Conservation (phyloP, 768 basidiomycete species). For the Pholiota molesta region DNA sequence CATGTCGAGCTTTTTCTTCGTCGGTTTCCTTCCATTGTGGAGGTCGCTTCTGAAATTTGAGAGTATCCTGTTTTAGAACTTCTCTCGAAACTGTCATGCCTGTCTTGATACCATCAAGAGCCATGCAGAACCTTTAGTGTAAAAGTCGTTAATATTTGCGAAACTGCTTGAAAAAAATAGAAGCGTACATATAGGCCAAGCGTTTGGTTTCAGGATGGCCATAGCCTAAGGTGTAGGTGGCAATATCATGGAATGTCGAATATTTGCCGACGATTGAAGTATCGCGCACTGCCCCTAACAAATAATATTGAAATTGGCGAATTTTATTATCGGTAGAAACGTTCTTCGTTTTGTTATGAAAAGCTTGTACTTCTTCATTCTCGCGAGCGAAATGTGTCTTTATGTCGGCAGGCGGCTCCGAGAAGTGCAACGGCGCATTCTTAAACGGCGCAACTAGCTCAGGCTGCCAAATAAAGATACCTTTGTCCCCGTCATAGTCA, state of each 20-base stretch:
- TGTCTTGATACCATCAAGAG: slow-evolving; percentile 65
- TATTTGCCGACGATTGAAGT: slow-evolving; percentile 54
- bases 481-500: slow-evolving; percentile 75
- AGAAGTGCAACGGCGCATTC: slow-evolving; percentile 52
- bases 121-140: slow-evolving; percentile 45
- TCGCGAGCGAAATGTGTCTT: slow-evolving; percentile 42
- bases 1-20: slow-evolving; percentile 21
- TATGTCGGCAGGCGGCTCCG: slow-evolving; percentile 51
- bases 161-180: background rate
- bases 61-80: slow-evolving; percentile 26
- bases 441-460: slow-evolving; percentile 55
- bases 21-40: slow-evolving; percentile 38
- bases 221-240: slow-evolving; percentile 59
- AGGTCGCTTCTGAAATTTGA: slow-evolving; percentile 20
- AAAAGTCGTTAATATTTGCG: background rate
- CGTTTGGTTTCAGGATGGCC: slow-evolving; percentile 46
- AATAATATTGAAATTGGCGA: slow-evolving; percentile 45
- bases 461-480: slow-evolving; percentile 59
- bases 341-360: slow-evolving; percentile 32
- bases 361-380: slow-evolving; percentile 46
- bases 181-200: slow-evolving; percentile 52
- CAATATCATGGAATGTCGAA: slow-evolving; percentile 56
- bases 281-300: slow-evolving; percentile 54
- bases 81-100: slow-evolving; percentile 47
- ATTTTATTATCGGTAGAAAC: slow-evolving; percentile 29